Conservation (phyloP, 257 asterid genomes). For the Perilla frutescens region DNA sequence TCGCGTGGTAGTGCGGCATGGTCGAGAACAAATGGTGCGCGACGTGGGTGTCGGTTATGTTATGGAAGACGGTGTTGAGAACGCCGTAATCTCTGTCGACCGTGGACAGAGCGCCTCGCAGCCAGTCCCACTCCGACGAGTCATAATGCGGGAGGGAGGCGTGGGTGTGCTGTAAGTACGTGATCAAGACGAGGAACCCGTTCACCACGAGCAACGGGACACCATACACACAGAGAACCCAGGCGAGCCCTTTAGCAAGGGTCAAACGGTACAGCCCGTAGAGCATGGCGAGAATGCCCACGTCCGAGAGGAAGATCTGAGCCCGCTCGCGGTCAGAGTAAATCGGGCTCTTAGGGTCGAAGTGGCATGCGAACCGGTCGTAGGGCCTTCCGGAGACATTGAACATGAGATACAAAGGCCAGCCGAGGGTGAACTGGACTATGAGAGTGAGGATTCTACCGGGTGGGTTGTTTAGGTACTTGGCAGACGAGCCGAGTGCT, state of each 20-base stretch:
- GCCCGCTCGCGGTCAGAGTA: conserved; percentile 73
- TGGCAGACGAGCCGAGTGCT: conserved; percentile 43
- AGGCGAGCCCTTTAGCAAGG: conserved; percentile 62
- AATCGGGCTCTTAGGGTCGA: conserved; percentile 71
- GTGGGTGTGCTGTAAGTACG: conserved; percentile 86
- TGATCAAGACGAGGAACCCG: conserved; percentile 79
- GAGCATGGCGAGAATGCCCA: conserved; percentile 53
- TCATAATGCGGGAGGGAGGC: conserved; percentile 80
- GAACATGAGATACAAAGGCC: conserved; percentile 79
- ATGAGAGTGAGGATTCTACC: conserved; percentile 59
- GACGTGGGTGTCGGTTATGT: conserved; percentile 83
- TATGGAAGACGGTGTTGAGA: conserved; percentile 74
- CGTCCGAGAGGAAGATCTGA: conserved; percentile 69
- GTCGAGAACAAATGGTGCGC: conserved; percentile 85
- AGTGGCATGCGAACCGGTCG: conserved; percentile 81
- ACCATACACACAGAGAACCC: conserved; percentile 66
- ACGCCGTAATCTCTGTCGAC: conserved; percentile 78
- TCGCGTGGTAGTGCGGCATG: conserved; percentile 86
- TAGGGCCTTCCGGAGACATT: conserved; percentile 75
- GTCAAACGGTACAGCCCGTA: conserved; percentile 56
- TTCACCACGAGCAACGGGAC: conserved; percentile 71
- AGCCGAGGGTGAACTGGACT: conserved; percentile 67
- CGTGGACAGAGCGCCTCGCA: conserved; percentile 80
- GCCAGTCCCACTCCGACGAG: conserved; percentile 88
- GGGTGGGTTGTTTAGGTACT: conserved; percentile 66